Conservation (phyloP, 192 early-diverging fungal species). For the Coemansia sp. region DNA sequence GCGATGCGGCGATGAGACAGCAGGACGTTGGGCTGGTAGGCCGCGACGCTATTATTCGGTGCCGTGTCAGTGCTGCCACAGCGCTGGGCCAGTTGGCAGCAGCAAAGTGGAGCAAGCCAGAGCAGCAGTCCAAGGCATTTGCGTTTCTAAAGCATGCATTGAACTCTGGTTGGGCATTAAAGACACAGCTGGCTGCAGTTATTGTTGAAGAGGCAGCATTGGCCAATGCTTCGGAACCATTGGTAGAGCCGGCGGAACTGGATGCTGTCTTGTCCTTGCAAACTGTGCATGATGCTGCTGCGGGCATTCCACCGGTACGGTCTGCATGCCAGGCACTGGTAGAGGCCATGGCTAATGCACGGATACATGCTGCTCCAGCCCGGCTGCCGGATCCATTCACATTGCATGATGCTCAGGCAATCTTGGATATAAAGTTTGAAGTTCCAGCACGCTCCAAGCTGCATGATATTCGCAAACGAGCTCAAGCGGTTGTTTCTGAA, state of each 20-base stretch:
- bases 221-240: conserved; percentile 35
- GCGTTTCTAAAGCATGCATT: conserved; percentile 62
- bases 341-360: conserved; percentile 56
- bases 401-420: conserved; percentile 56
- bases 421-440: conserved; percentile 53
- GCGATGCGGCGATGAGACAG: conserved; percentile 82
- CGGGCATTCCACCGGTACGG: too few species aligned
- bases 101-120: conserved; percentile 51
- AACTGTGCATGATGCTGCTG: too few species aligned
- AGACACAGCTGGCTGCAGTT: conserved; percentile 72
- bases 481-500: conserved; percentile 61
- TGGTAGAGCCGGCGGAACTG: too few species aligned
- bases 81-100: conserved; percentile 77
- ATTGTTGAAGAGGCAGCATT: conserved; percentile 79
- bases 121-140: conserved; percentile 52
- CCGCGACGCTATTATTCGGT: conserved; percentile 72
- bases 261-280: too few species aligned
- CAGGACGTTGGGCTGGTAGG: conserved; percentile 87
- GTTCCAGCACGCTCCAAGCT: background rate
- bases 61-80: conserved; percentile 71
- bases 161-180: conserved; percentile 69
- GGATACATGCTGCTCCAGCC: conserved; percentile 56
- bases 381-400: conserved; percentile 45
- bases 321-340: conserved; percentile 48
- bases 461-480: conserved; percentile 50